Evolutionary conservation across 140 eudicot genomes (phyloP), one percentile per base, ranked within the genome.

Genomic region (Erigeron philadelphicus): DNA sequence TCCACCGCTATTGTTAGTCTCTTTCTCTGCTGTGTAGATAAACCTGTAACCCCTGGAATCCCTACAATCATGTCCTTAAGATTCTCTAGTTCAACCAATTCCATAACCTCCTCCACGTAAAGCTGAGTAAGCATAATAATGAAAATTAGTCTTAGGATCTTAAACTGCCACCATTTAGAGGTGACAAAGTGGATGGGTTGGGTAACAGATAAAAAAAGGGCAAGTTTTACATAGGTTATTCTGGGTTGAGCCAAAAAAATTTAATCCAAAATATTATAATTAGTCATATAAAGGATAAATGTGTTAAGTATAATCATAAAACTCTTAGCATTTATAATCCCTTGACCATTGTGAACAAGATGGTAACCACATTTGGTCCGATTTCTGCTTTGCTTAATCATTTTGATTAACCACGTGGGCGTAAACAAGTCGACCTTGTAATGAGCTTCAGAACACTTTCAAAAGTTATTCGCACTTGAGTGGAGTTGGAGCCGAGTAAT

Each of bases 21-120:
- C 49, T 75, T 80, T 73, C 80, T 68, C 13, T 75, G 80, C 40
- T 75, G 79, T n/a, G 80, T 74, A 54, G 83, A 79, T 46, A 79
- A 64, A 45, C 83, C 83, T 9, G 69, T 74, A 62, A 68, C 72
- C 21, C 80, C 83, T 3, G 80, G 83, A 45, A 79, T 74, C 58
- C 83, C 83, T 6, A 79, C 80, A 55, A 79, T 68, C 68, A 48
- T 45, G 76, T 79, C 79, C 52, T 47, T 74, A 11, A 74, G 72
- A 68, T 74, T 58, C 5, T 68, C 78, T 35, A 79, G 52, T 41
- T 79, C 83, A 46, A 79, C 76, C 4, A 79, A 56, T 11, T 79
- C 73, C 83, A 74, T 74, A 31, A 79, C 83, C 58, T 74, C 80
- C 45, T 79, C 76, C 64, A 79, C 80, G 40, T 68, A 79, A 46